Percentiles rank a stretch among this genome's conserved stretches.
phyloP scores from a whole-genome alignment of 2,329 filamentous ascomycete species.

The Sporothrix pallida region DNA sequence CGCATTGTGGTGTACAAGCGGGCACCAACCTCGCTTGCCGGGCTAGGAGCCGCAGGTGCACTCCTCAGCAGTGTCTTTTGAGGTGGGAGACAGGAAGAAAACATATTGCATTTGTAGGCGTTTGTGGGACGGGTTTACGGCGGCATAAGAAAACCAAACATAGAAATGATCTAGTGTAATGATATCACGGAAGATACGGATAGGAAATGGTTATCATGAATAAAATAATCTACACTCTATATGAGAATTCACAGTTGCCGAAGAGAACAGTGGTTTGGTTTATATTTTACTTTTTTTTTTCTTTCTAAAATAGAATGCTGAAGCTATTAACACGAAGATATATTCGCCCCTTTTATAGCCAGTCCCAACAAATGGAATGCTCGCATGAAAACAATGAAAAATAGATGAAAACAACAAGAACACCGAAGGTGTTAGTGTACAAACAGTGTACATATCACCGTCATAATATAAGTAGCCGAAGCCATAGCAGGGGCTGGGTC shows the following conservation, averaged over 20 bases:
- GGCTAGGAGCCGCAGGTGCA: slow-evolving; percentile 56
- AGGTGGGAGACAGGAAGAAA: background rate
- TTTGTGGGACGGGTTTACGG: background rate
- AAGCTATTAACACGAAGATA: background rate
- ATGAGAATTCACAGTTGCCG: background rate
- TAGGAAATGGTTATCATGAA: background rate
- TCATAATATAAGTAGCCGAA: background rate
- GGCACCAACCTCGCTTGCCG: slow-evolving; percentile 45
- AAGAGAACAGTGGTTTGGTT: background rate
- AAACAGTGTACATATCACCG: background rate
- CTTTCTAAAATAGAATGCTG: background rate
- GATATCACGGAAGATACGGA: slow-evolving; percentile 8
- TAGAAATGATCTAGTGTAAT: background rate
- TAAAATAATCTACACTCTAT: slow-evolving; percentile 22
- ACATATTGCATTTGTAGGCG: slow-evolving; percentile 12
- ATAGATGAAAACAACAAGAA: slow-evolving; percentile 4
- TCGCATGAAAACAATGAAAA: slow-evolving; percentile 1
- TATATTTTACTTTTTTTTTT: slow-evolving; percentile 4
- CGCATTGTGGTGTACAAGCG: slow-evolving; percentile 52
- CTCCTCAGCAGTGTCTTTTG: slow-evolving; percentile 46
- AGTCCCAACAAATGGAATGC: slow-evolving; percentile 20
- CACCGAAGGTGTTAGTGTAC: background rate
- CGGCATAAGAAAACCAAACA: background rate
- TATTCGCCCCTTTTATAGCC: slow-evolving; percentile 15
- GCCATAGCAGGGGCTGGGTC: background rate